Evolutionary conservation across 306 rosid species (phyloP).

Genomic region (Dryas octopetala): DNA sequence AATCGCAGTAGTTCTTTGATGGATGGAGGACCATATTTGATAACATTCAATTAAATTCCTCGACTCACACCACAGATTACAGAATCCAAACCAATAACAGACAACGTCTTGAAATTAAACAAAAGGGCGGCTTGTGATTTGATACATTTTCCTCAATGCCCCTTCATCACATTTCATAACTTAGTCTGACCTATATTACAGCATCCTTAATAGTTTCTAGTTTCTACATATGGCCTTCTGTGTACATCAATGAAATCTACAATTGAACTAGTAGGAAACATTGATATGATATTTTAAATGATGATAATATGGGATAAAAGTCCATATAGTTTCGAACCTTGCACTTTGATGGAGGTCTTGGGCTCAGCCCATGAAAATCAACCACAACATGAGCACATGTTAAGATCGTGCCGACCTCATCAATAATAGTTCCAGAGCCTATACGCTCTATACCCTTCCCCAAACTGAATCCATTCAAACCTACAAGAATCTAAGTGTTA

Average conservation of each 20-base stretch:
- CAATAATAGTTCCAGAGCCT: conserved; percentile 88
- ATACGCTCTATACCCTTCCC: conserved; percentile 59
- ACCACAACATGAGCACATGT: conserved; percentile 88
- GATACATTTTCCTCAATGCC: neutral
- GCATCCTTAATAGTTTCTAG: neutral
- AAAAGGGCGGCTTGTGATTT: no score
- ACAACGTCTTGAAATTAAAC: no score
- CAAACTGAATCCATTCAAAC: no score
- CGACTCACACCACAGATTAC: no score
- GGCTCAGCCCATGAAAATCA: conserved; percentile 47
- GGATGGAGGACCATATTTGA: no score
- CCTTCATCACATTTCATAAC: neutral
- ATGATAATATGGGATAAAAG: neutral
- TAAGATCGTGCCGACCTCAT: conserved; percentile 78
- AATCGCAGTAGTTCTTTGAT: no score
- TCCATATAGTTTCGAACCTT: conserved; percentile 55
- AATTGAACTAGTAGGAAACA: neutral
- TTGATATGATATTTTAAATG: neutral
- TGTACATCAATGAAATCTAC: neutral
- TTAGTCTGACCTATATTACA: neutral
- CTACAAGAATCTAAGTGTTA: neutral
- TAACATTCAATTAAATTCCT: no score
- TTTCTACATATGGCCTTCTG: neutral
- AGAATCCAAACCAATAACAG: no score
- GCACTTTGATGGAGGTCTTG: conserved; percentile 50